phyloP scores from a whole-genome alignment of 805 yeast species.

The Lachancea kluyveri region DNA sequence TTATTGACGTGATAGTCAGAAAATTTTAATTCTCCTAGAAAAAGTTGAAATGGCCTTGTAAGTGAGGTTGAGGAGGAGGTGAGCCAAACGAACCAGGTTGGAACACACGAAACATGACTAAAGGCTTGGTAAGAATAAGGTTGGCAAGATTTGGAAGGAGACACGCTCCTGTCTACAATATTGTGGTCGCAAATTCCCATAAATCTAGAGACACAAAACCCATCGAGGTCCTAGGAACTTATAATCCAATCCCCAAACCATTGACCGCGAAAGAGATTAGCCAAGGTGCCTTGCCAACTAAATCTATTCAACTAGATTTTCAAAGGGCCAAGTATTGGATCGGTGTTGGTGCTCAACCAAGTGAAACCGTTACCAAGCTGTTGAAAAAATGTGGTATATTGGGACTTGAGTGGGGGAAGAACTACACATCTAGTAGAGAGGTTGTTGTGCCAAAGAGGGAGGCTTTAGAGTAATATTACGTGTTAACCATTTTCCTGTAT shows the following conservation, averaged over 20 bases:
- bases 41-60: no score
- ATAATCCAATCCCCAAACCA: conserved; percentile 76
- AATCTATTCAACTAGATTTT: conserved; percentile 81
- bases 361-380: conserved; percentile 69
- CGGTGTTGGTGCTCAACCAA: conserved; percentile 95
- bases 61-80: no score
- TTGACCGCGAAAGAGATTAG: conserved; percentile 49
- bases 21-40: no score
- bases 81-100: no score
- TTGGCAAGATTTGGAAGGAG: conserved; percentile 90
- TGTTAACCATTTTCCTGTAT: conserved; percentile 3
- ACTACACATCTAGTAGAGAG: conserved; percentile 12
- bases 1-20: no score
- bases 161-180: conserved; percentile 83
- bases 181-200: conserved; percentile 73
- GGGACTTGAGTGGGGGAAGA: conserved; percentile 24
- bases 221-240: conserved; percentile 91
- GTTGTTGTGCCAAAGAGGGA: conserved; percentile 22
- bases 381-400: conserved; percentile 70
- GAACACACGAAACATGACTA: conserved; percentile 23
- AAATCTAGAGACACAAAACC: conserved; percentile 86
- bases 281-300: conserved; percentile 53
- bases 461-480: conserved; percentile 14
- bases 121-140: conserved; percentile 78
- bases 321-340: conserved; percentile 92